Evolutionary conservation across 2,329 filamentous ascomycete species (phyloP).

Genomic region (Claviceps digitariae): DNA sequence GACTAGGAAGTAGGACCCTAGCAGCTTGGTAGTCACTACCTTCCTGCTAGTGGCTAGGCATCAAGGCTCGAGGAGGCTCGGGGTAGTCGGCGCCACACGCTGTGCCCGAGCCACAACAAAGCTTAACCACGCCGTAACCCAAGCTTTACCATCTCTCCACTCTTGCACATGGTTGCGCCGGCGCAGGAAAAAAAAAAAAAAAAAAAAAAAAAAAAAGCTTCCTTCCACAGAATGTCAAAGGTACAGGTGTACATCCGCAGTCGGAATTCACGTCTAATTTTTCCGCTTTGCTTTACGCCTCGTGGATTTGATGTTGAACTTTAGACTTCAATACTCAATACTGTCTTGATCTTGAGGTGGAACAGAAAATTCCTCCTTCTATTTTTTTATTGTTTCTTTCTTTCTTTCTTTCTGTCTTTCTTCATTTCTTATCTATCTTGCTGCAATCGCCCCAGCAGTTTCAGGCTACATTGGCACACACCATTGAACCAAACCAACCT

Average conservation of each 20-base stretch:
- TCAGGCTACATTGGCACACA: background rate
- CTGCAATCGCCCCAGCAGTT: background rate
- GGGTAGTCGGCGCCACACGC: background rate
- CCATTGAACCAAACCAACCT: background rate
- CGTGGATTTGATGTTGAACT: background rate
- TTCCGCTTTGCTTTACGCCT: background rate
- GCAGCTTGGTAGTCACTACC: no score
- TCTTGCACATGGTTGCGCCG: slow-evolving; percentile 14
- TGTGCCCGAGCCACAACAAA: background rate
- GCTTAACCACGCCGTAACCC: slow-evolving; percentile 11
- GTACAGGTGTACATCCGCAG: background rate
- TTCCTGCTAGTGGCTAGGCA: background rate
- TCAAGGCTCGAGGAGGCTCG: background rate
- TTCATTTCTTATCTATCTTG: background rate
- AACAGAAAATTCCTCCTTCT: background rate
- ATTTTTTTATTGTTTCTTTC: background rate
- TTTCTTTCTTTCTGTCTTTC: background rate
- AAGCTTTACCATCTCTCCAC: slow-evolving; percentile 14
- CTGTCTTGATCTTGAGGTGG: background rate
- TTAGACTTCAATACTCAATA: background rate
- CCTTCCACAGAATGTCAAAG: background rate
- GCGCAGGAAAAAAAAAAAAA: no score
- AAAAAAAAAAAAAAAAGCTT: no score
- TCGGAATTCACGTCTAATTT: background rate
- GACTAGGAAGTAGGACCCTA: background rate